Evolutionary conservation across 495 filamentous ascomycete genomes (phyloP).

Genomic region (Aspergillus incahuasiensis): DNA sequence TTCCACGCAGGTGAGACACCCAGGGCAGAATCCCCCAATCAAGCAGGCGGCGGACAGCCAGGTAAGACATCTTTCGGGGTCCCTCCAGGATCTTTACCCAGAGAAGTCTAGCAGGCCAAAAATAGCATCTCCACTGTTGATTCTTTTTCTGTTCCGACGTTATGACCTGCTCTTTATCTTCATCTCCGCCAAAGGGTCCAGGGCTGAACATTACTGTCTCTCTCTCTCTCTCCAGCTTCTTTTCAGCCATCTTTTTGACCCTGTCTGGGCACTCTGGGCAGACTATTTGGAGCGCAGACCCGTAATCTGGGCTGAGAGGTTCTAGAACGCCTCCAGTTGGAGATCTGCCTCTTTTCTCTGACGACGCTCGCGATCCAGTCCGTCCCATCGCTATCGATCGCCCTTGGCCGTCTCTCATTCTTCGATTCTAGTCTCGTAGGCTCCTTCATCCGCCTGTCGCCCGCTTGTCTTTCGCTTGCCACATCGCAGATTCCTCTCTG

Average conservation of each 20-base stretch:
- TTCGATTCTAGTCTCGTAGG: not conserved
- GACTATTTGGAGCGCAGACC: not conserved
- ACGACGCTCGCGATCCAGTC: not conserved
- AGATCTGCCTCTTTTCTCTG: not conserved
- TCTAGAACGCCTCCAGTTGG: not conserved
- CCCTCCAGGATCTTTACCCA: not conserved
- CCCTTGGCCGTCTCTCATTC: not conserved
- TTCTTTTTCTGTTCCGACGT: not conserved
- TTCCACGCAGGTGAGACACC: not conserved
- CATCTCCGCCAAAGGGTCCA: not conserved
- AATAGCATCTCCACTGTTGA: slow-evolving; percentile 11
- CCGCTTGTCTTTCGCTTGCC: not conserved
- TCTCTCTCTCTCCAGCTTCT: not conserved
- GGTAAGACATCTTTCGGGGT: slow-evolving; percentile 2
- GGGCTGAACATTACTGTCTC: not conserved
- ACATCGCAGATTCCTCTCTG: slow-evolving; percentile 2
- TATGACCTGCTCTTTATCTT: not conserved
- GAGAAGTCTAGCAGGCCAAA: slow-evolving; percentile 7
- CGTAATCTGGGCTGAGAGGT: slow-evolving; percentile 8
- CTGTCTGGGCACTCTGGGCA: not conserved
- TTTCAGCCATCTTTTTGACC: not conserved
- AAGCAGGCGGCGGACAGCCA: not conserved
- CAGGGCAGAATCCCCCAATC: not conserved
- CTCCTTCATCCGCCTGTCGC: not conserved
- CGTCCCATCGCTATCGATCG: not conserved